A percentile compares a stretch with the other conserved stretches of the same genome.
These are phyloP conservation scores for Beauveria brongniartii DNA, from an alignment of 2,329 filamentous ascomycete genomes.

Conservation along the genomic window DNA sequence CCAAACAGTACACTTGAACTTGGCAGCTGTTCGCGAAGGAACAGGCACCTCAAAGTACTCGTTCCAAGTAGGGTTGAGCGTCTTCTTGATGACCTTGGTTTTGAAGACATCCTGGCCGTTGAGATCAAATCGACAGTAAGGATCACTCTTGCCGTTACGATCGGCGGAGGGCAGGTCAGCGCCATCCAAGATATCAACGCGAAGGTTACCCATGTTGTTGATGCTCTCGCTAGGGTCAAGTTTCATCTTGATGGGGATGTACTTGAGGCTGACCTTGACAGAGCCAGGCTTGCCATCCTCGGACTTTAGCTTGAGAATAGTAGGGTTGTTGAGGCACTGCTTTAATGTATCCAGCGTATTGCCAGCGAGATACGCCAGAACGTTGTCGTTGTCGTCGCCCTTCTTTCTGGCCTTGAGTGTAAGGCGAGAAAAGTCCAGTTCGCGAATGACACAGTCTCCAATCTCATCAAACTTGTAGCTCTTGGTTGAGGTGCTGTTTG, in stretches of 20 bases:
- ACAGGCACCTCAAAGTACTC: slow-evolving; percentile 85
- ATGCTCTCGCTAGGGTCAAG: slow-evolving; percentile 94
- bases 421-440: slow-evolving; percentile 92
- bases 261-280: slow-evolving; percentile 87
- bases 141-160: slow-evolving; percentile 93
- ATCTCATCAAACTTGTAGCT: slow-evolving; percentile 78
- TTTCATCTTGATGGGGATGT: slow-evolving; percentile 87
- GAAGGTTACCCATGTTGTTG: slow-evolving; percentile 95
- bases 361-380: slow-evolving; percentile 74
- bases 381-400: slow-evolving; percentile 65
- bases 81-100: slow-evolving; percentile 95
- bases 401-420: slow-evolving; percentile 82
- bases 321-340: slow-evolving; percentile 86
- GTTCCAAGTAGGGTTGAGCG: slow-evolving; percentile 88
- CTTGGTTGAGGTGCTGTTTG: slow-evolving; percentile 63
- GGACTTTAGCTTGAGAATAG: slow-evolving; percentile 69
- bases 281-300: slow-evolving; percentile 68
- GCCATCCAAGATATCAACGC: slow-evolving; percentile 87
- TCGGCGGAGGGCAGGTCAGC: slow-evolving; percentile 86
- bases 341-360: slow-evolving; percentile 82
- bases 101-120: slow-evolving; percentile 89
- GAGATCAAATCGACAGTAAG: slow-evolving; percentile 89
- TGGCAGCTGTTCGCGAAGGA: slow-evolving; percentile 73
- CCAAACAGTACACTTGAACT: slow-evolving; percentile 76
- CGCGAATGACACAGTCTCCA: slow-evolving; percentile 90